A percentile compares a stretch with the other conserved stretches of the same genome.
These are phyloP conservation scores for Aurantiochytrium sp. DNA, from an alignment of 108 stramenopile genomes.

Conservation along the genomic window DNA sequence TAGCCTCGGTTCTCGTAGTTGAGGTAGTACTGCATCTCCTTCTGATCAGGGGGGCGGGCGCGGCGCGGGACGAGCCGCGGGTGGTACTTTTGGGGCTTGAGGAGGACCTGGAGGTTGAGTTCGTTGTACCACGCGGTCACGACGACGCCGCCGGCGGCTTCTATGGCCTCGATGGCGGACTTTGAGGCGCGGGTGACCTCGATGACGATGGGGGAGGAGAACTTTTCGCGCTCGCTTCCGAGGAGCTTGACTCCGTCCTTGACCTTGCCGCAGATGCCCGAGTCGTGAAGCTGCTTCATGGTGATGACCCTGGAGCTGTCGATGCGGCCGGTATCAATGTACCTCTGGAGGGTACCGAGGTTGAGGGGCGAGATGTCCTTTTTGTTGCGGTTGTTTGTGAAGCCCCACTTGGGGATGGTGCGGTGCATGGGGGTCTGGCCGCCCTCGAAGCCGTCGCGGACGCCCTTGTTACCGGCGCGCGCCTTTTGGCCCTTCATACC, in stretches of 20 bases:
- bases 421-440: constrained; percentile 95
- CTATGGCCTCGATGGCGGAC: constrained; percentile 81
- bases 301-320: constrained; percentile 60
- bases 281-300: constrained; percentile 80
- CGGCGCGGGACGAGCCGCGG: constrained; percentile 59
- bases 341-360: constrained; percentile 77
- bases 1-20: constrained; percentile 87
- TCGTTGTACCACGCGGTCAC: constrained; percentile 90
- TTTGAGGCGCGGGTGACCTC: constrained; percentile 81
- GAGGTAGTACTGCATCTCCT: constrained; percentile 85
- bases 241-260: constrained; percentile 80
- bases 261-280: constrained; percentile 72
- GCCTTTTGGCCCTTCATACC: constrained; percentile 96
- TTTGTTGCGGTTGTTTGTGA: constrained; percentile 78
- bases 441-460: constrained; percentile 83
- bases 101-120: constrained; percentile 76
- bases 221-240: constrained; percentile 52
- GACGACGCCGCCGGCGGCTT: constrained; percentile 85
- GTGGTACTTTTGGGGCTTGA: constrained; percentile 87
- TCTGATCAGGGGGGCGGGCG: constrained; percentile 81
- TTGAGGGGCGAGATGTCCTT: constrained; percentile 69
- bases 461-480: constrained; percentile 62
- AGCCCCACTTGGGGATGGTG: constrained; percentile 89
- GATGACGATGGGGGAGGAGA: constrained; percentile 65
- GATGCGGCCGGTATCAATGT: constrained; percentile 87